These are phyloP conservation scores for Moniliophthora roreri DNA, from an alignment of 1,284 basidiomycete genomes.

Conservation along the genomic window DNA sequence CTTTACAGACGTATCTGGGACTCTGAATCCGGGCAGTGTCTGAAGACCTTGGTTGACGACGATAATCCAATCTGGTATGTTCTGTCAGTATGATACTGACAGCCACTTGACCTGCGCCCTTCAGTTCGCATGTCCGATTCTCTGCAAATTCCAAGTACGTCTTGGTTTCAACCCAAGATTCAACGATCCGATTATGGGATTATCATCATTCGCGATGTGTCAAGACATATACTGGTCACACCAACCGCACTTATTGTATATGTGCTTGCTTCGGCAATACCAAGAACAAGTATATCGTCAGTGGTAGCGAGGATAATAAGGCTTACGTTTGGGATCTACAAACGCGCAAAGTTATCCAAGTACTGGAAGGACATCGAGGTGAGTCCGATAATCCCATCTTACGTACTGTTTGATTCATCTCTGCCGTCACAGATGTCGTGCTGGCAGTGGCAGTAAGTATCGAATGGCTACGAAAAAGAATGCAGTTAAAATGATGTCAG, in stretches of 20 bases:
- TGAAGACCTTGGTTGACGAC: constrained; percentile 95
- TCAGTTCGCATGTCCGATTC: constrained; percentile 82
- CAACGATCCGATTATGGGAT: constrained; percentile 92
- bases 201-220: constrained; percentile 89
- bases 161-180: constrained; percentile 88
- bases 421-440: constrained; percentile 57
- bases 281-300: constrained; percentile 69
- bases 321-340: constrained; percentile 93
- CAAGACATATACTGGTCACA: constrained; percentile 88
- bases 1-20: constrained; percentile 89
- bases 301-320: constrained; percentile 90
- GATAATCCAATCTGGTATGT: constrained; percentile 89
- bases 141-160: constrained; percentile 91
- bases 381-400: constrained; percentile 17
- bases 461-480: neutral
- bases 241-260: constrained; percentile 78
- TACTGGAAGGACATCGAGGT: constrained; percentile 83
- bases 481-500: constrained; percentile 33
- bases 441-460: constrained; percentile 68
- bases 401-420: constrained; percentile 12
- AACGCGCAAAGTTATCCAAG: constrained; percentile 71
- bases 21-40: constrained; percentile 92
- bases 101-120: neutral
- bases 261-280: constrained; percentile 61
- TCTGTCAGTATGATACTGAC: constrained; percentile 6